Percentiles rank a stretch among this genome's conserved stretches.
Evolutionary conservation across 2,329 filamentous ascomycete species (phyloP).

Genomic region (Cryphonectria naterciae): DNA sequence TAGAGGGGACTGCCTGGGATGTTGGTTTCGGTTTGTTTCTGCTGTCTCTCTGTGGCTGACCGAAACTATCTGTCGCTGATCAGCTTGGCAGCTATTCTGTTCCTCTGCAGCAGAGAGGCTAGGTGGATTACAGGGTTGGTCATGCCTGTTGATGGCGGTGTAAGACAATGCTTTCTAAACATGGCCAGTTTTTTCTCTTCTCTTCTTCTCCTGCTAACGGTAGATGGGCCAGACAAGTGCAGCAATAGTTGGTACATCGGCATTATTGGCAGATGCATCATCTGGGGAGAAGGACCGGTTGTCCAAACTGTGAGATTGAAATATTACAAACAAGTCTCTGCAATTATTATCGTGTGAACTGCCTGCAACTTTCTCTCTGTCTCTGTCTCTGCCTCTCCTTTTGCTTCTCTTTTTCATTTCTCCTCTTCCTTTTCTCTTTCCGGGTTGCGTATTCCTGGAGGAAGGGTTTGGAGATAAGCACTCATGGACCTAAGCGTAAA

Average conservation of each 20-base stretch:
- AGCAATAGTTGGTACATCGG: background rate
- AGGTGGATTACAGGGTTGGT: slow-evolving; percentile 37
- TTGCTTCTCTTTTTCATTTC: background rate
- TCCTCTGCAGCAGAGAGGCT: slow-evolving; percentile 36
- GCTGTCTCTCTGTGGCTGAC: background rate
- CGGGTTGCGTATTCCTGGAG: background rate
- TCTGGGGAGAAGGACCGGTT: background rate
- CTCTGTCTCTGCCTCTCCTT: background rate
- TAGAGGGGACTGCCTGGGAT: slow-evolving; percentile 36
- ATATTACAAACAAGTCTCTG: background rate
- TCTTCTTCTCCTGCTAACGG: background rate
- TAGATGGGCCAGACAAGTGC: background rate
- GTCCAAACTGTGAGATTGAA: background rate
- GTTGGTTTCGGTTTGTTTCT: slow-evolving; percentile 34
- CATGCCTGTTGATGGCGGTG: slow-evolving; percentile 38
- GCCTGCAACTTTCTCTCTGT: background rate
- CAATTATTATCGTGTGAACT: background rate
- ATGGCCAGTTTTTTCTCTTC: background rate
- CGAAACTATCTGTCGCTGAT: background rate
- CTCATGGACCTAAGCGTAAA: too few species aligned
- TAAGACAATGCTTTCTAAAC: slow-evolving; percentile 23
- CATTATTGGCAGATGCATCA: background rate
- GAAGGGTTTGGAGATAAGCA: background rate
- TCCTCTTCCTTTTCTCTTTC: background rate
- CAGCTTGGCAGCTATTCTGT: slow-evolving; percentile 31